Percentiles rank a stretch among this genome's conserved stretches.
phyloP scores from a whole-genome alignment of 192 early-diverging fungal genomes.

The Podila horticola region DNA sequence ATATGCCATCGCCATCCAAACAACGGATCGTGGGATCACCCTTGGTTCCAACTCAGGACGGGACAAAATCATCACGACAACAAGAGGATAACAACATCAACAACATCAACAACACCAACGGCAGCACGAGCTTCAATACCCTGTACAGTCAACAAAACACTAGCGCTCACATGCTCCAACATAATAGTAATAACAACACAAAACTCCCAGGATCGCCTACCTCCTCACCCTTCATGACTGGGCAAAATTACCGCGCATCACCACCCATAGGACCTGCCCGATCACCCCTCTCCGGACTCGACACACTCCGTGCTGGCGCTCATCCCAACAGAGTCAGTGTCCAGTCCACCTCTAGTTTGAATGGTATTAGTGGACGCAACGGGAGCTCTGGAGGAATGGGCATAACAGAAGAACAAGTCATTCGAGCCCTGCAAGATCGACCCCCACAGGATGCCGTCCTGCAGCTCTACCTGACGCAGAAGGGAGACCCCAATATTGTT shows the following conservation, averaged over 20 bases:
- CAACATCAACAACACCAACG: conserved; percentile 8
- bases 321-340: conserved; percentile 39
- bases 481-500: conserved; percentile 46
- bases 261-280: conserved; percentile 25
- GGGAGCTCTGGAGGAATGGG: neutral
- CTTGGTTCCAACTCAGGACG: conserved; percentile 33
- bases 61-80: conserved; percentile 8
- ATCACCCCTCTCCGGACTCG: conserved; percentile 31
- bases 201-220: conserved; percentile 41
- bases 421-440: conserved; percentile 30
- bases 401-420: conserved; percentile 40
- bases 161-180: conserved; percentile 31
- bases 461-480: conserved; percentile 32
- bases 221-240: conserved; percentile 14
- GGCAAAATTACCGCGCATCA: conserved; percentile 33
- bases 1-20: conserved; percentile 33
- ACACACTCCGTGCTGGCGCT: conserved; percentile 11
- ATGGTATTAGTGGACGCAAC: neutral
- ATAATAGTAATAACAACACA: conserved; percentile 24
- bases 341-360: conserved; percentile 23
- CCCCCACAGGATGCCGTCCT: conserved; percentile 38
- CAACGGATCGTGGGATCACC: conserved; percentile 30
- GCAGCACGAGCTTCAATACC: conserved; percentile 39
- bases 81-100: conserved; percentile 1
- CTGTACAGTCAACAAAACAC: conserved; percentile 49